Evolutionary conservation across 306 rosid species (phyloP), one percentile per base, ranked within the genome.

Genomic region (Castanopsis chinensis): DNA sequence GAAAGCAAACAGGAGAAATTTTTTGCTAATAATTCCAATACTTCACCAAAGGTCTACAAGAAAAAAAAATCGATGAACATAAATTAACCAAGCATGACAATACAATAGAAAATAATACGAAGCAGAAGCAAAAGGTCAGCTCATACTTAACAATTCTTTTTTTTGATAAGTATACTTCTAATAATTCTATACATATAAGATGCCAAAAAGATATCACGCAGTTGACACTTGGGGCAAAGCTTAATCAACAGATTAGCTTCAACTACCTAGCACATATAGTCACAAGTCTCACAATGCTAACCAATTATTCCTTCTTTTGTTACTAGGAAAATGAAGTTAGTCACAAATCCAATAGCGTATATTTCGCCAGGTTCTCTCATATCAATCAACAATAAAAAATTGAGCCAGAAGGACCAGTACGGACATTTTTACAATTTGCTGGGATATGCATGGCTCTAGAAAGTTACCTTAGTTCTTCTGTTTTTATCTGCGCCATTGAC

Each of bases 401-500:
- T 59, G 65, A 14, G 27, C 32, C 25, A 15, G 6, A 28, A 8
- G 23, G 32, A 0, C 4, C 41, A 43, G 32, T 23, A 61, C 57
- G 33, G 15, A 32, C 33, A 67, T 67, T 30, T 32, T 35, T 35
- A 35, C 51, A 33, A 67, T 18, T 64, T 67, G 27, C 27, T 17
- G 25, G 72, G 25, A 67, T 18, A 35, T 63, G 27, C 19, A 60
- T 49, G 68, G 72, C 64, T 41, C n/a, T 20, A 86, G 60, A 76
- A 72, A 9, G 59, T 85, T 84, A 95, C 99, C 97, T 92, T 84
- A 83, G 82, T 95, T 89, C 89, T 86, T 67, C 93, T 85, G 64
- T 72, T 83, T 85, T 85, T 88, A 82, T 95, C 98, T 5, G 96
- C 98, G 15, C 99, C 97, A 61, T 90, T 90, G 65, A 88, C 89